Base-by-base conservation (phyloP, 1,139 yeast species). In the Yamadazyma triangularis region DNA sequence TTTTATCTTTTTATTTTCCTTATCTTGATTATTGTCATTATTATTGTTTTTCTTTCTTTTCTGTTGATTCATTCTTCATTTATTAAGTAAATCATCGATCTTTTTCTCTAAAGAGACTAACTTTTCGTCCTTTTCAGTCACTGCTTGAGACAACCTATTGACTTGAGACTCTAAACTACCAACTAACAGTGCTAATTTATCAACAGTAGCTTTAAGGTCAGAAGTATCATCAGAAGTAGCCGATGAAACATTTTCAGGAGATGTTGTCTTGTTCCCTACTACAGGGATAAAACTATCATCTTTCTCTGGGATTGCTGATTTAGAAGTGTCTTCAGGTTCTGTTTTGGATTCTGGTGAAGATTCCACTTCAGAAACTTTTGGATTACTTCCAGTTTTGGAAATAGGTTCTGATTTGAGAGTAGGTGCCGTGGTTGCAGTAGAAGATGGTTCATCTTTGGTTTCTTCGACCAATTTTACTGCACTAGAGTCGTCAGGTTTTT, bases 121-220 rank as follows among this genome's bases (percentile, higher is more conserved):
- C 49, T 75, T 74, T 31, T 65, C 77, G 45, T 82, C 89, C 48
- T 82, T 83, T 27, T 75, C 81, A 14, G 68, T 46, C 31, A 74
- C 79, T 2, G 81, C 66, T 22, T 64, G 60, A 4, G 72, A 63
- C 37, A 84, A 62, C 34, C 60, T 66, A 8, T 63, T 49, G 20
- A 82, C 71, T 32, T 79, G 76, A 1, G 60, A 37, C 48, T 82
- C 86, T 32, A 83, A 63, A 26, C 67, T 63, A 9, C 61, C 60
- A 8, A 80, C 86, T 21, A 83, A 56, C 1, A 58, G 38, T 4
- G 82, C 74, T 34, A 83, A 64, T 40, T 71, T 78, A 41, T 81
- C 89, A 20, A 83, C 79, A 1, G 86, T 77, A 6, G 76, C 81
- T 44, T 79, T 79, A 41, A 83, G 63, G 1, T 87, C 82, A 22